Conservation (phyloP, 495 filamentous ascomycete species). For the Aspergillus wentii region DNA sequence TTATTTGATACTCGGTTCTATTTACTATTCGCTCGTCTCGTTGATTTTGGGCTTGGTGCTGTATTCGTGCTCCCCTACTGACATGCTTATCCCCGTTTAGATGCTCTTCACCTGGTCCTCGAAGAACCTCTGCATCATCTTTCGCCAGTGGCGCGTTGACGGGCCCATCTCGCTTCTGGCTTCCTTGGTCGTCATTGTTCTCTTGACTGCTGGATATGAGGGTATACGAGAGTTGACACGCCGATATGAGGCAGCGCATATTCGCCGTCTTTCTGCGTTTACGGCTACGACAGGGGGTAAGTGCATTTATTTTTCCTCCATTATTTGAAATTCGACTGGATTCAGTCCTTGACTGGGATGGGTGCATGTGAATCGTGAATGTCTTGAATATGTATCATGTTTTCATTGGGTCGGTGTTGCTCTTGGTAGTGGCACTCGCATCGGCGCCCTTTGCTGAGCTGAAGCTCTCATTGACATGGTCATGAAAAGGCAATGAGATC, state of each 20-base stretch:
- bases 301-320: constrained; percentile 40
- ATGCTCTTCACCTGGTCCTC: constrained; percentile 98
- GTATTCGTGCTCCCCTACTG: neutral
- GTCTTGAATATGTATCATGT: neutral
- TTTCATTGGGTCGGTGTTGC: neutral
- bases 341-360: constrained; percentile 4
- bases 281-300: constrained; percentile 37
- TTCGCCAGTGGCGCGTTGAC: constrained; percentile 81
- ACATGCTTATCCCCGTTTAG: constrained; percentile 34
- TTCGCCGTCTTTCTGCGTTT: constrained; percentile 41
- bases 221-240: constrained; percentile 70
- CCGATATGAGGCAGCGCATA: constrained; percentile 65
- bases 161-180: constrained; percentile 66
- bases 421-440: neutral
- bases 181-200: constrained; percentile 76
- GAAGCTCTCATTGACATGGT: constrained; percentile 27
- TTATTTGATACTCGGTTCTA: neutral
- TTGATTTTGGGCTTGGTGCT: constrained; percentile 1
- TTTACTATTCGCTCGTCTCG: constrained; percentile 2
- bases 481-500: constrained; percentile 43
- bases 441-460: constrained; percentile 7
- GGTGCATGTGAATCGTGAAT: too few relatives aligned
- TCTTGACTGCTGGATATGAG: constrained; percentile 87
- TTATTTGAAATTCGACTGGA: neutral
- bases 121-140: constrained; percentile 89